A percentile compares a stretch with the other conserved stretches of the same genome.
Conservation (phyloP, 2,329 filamentous ascomycete genomes). For the Pseudogymnoascus sp. region DNA sequence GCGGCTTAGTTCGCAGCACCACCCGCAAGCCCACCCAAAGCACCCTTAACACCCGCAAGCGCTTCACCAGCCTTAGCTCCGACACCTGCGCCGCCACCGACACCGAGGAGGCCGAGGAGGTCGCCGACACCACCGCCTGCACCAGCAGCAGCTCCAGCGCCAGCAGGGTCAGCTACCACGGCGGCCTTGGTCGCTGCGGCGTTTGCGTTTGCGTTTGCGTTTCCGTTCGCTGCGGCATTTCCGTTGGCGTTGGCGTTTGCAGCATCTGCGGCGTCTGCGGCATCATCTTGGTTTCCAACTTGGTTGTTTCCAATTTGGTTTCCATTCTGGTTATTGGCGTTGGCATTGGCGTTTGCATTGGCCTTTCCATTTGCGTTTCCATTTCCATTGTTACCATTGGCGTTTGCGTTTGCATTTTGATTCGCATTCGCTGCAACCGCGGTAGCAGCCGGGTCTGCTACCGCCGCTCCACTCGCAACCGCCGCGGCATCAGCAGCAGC, state of each 20-base stretch:
- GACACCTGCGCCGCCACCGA: not conserved
- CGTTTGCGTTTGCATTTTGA: slow-evolving; percentile 13
- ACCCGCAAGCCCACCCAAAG: not conserved
- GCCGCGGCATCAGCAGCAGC: not conserved
- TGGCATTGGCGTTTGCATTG: not conserved
- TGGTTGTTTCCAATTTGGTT: not conserved
- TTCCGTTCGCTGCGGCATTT: not conserved
- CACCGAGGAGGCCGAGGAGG: not conserved
- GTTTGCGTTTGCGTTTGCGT: not conserved
- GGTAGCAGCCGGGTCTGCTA: not conserved
- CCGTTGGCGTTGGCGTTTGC: slow-evolving; percentile 16
- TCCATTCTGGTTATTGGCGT: not conserved
- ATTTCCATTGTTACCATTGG: not conserved
- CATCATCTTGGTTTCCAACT: not conserved
- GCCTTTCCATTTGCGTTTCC: not conserved
- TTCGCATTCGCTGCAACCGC: not conserved
- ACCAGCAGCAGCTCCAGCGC: not conserved
- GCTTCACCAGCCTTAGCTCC: not conserved
- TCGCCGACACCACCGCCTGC: not conserved
- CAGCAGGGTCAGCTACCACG: not conserved
- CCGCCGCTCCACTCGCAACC: not conserved
- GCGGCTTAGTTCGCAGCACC: not conserved
- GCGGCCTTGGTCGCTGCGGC: not conserved
- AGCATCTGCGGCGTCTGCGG: not conserved
- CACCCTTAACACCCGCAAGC: not conserved